A percentile compares a stretch with the other conserved stretches of the same genome.
These are phyloP conservation scores for Phlegmacium glaucopus DNA, from an alignment of 768 basidiomycete genomes.

Conservation along the genomic window DNA sequence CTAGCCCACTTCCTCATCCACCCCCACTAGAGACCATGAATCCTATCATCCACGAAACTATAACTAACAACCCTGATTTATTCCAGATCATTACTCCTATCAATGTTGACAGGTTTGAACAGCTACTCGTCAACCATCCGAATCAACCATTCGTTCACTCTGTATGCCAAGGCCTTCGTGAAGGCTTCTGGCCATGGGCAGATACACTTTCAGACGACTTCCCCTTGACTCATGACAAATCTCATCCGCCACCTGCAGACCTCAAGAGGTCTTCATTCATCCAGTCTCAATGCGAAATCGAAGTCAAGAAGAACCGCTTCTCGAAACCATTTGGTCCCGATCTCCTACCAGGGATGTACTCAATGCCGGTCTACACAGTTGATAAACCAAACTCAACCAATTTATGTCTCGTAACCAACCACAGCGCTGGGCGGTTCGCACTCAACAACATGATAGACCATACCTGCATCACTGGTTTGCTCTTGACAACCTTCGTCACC, in stretches of 20 bases:
- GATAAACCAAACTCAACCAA: slow-evolving; percentile 28
- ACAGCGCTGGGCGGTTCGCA: slow-evolving; percentile 25
- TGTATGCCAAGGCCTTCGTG: slow-evolving; percentile 20
- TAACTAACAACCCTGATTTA: no score
- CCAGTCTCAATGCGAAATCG: slow-evolving; percentile 15
- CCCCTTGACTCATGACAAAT: slow-evolving; percentile 18
- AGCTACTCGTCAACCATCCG: no score
- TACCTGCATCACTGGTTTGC: slow-evolving; percentile 2
- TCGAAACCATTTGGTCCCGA: slow-evolving; percentile 24
- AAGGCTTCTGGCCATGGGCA: slow-evolving; percentile 45
- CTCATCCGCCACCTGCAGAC: slow-evolving; percentile 2
- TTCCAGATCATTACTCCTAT: no score
- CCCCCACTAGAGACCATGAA: no score
- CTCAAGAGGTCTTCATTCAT: no score
- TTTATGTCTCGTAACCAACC: slow-evolving; percentile 33
- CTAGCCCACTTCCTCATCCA: no score
- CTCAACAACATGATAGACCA: slow-evolving; percentile 23
- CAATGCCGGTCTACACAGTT: slow-evolving; percentile 30
- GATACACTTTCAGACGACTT: slow-evolving; percentile 17
- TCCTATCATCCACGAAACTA: no score
- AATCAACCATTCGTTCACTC: slow-evolving; percentile 30
- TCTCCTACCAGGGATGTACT: slow-evolving; percentile 29
- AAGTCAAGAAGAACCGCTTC: slow-evolving; percentile 15
- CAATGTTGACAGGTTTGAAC: no score
- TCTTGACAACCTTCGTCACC: slow-evolving; percentile 15